Conservation (phyloP, 1,284 basidiomycete genomes). For the Singerocomus inundabilis region DNA sequence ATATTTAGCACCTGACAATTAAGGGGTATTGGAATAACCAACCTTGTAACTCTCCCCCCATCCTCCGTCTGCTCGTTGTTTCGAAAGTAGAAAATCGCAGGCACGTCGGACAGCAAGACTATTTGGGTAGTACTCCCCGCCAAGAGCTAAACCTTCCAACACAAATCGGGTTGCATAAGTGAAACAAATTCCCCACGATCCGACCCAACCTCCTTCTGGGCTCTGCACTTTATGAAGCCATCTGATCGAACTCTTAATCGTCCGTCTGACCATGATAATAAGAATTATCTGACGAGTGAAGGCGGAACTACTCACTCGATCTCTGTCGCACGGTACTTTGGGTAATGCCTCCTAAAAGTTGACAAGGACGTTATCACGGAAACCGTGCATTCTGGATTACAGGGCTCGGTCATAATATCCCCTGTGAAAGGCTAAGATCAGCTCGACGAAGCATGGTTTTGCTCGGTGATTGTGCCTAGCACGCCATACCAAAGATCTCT, state of each 20-base stretch:
- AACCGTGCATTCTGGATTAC: conserved; percentile 95
- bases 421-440: conserved; percentile 42
- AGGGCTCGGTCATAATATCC: conserved; percentile 92
- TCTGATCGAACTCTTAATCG: conserved; percentile 67
- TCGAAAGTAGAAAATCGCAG: conserved; percentile 82
- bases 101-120: conserved; percentile 71
- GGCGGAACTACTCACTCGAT: conserved; percentile 61
- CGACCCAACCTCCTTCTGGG: no score
- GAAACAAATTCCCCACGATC: no score
- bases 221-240: conserved; percentile 83
- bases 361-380: conserved; percentile 86
- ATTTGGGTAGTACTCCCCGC: conserved; percentile 87
- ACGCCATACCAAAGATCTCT: conserved; percentile 81
- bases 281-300: not conserved
- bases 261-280: conserved; percentile 39
- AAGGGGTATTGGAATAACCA: conserved; percentile 16
- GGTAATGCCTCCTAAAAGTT: no score
- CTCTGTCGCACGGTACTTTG: conserved; percentile 77
- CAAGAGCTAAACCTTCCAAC: conserved; percentile 85
- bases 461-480: not conserved
- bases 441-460: conserved; percentile 4
- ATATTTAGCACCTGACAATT: not conserved
- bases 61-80: conserved; percentile 91
- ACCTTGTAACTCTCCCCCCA: conserved; percentile 99
- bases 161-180: conserved; percentile 98